phyloP scores from a whole-genome alignment of 2,329 filamentous ascomycete species.

The Fusarium heterosporum region DNA sequence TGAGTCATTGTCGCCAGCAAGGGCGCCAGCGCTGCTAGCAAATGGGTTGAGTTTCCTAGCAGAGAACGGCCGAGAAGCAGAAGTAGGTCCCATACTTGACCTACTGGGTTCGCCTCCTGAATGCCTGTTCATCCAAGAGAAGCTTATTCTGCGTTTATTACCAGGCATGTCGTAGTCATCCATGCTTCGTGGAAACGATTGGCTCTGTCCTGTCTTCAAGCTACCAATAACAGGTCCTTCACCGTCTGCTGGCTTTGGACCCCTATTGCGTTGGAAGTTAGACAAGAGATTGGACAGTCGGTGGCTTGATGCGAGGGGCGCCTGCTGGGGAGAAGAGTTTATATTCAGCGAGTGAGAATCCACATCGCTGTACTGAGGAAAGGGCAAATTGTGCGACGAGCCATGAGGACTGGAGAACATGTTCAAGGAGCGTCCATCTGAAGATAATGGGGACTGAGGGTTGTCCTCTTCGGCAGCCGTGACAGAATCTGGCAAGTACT shows the following conservation, averaged over 20 bases:
- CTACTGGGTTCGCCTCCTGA: constrained; percentile 58
- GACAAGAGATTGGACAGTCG: constrained; percentile 67
- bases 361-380: constrained; percentile 62
- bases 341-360: constrained; percentile 58
- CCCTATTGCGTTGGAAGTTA: constrained; percentile 69
- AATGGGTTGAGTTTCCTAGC: constrained; percentile 60
- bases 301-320: constrained; percentile 49
- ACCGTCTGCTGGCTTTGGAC: constrained; percentile 66
- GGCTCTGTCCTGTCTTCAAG: constrained; percentile 78
- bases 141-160: constrained; percentile 68
- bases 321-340: constrained; percentile 55
- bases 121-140: constrained; percentile 71
- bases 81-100: constrained; percentile 48
- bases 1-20: constrained; percentile 66
- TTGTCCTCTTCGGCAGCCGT: constrained; percentile 56
- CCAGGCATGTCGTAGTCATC: constrained; percentile 66
- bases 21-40: constrained; percentile 61
- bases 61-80: constrained; percentile 54
- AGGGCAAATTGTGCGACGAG: constrained; percentile 69
- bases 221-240: constrained; percentile 73
- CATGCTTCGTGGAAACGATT: constrained; percentile 76
- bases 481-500: constrained; percentile 49
- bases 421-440: constrained; percentile 64
- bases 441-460: constrained; percentile 71
- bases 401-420: constrained; percentile 71